These are phyloP conservation scores for Globisporangium sylvaticum DNA, from an alignment of 352 stramenopile species.

Conservation along the genomic window DNA sequence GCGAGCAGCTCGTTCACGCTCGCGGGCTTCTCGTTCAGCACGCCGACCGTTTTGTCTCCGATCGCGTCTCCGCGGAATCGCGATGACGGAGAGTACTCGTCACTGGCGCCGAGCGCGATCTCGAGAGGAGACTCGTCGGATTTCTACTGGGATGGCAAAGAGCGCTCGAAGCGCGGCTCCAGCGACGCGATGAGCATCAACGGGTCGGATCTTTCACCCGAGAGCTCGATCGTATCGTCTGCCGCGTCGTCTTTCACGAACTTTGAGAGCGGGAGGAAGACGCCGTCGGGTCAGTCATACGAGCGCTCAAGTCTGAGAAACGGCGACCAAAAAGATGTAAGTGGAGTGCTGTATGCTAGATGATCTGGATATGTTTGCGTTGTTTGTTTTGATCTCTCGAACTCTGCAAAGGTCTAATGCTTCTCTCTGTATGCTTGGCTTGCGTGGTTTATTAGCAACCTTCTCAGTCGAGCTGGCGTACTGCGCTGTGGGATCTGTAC, in stretches of 20 bases:
- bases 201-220: slow-evolving; percentile 21
- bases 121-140: slow-evolving; percentile 25
- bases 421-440: not conserved
- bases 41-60: slow-evolving; percentile 38
- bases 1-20: slow-evolving; percentile 41
- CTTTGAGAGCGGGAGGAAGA: slow-evolving; percentile 16
- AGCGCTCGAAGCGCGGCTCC: slow-evolving; percentile 33
- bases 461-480: slow-evolving; percentile 47
- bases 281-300: slow-evolving; percentile 6
- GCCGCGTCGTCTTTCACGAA: slow-evolving; percentile 22
- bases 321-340: slow-evolving; percentile 34
- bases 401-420: not conserved
- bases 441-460: slow-evolving; percentile 1
- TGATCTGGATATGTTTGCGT: slow-evolving; percentile 2
- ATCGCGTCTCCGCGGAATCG: slow-evolving; percentile 35
- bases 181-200: slow-evolving; percentile 37
- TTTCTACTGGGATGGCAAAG: slow-evolving; percentile 27
- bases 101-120: slow-evolving; percentile 38
- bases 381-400: not conserved
- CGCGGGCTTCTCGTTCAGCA: slow-evolving; percentile 52
- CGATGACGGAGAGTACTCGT: slow-evolving; percentile 21
- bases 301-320: slow-evolving; percentile 11
- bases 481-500: slow-evolving; percentile 69
- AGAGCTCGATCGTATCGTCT: slow-evolving; percentile 26
- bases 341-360: slow-evolving; percentile 8